Evolutionary conservation across 352 stramenopile species (phyloP), one percentile per base, ranked within the genome.

Genomic region (Saprolegnia parasitica): DNA sequence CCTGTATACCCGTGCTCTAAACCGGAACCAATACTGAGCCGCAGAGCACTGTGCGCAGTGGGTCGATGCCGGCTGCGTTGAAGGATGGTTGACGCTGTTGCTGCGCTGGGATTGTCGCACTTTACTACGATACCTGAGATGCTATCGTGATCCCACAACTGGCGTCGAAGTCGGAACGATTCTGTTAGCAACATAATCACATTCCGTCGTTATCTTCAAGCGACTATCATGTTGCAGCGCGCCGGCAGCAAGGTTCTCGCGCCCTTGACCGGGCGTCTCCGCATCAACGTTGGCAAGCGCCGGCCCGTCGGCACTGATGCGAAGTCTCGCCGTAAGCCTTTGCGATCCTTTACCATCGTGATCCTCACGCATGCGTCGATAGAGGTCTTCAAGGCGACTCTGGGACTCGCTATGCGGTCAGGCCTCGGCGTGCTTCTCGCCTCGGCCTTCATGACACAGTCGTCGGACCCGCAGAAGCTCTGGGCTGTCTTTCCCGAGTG

Each of bases 401-500:
- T 72, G 0, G 77, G 78, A 54, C 62, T 91, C 56, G 81, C 83
- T 35, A 54, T 91, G 32, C 84, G 84, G 24, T 79, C 89, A 9
- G 83, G 83, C 0, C 80, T 74, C 26, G 84, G 81, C 15, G 84
- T 91, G 11, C 71, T 91, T 26, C 72, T 92, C 24, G 83, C 84
- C 18, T 89, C 84, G 21, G 72, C 79, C 32, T 86, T 92, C 23
- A 81, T 91, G 70, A 90, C 79, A 20, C 75, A 78, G 9, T 72
- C 86, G 56, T 65, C 72, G 10, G 56, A 78, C 40, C 61, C 84
- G 42, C 73, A 75, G 45, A 89, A 90, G 66, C 84, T 85, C 58
- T 92, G 84, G 84, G 73, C 79, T 16, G 73, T 89, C 26, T 92
- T 92, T 39, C 84, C 84, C 0, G 65, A 80, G 5, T 90, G 65